Percentiles rank a stretch among this genome's conserved stretches.
These are phyloP conservation scores for Lathyrus tuberosus DNA, from an alignment of 306 rosid genomes.

Conservation along the genomic window DNA sequence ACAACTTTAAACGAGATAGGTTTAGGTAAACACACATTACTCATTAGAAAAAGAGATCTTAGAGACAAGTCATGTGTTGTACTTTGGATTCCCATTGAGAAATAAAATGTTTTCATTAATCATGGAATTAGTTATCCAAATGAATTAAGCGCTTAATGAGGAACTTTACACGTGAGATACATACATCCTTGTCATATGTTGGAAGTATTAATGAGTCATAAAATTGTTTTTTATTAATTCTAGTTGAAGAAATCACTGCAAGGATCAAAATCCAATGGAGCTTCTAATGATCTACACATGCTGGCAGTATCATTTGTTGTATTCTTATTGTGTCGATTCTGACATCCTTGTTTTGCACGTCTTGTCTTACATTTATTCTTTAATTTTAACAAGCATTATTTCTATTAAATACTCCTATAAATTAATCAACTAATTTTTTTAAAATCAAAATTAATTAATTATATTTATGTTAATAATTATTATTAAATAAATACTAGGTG, in stretches of 20 bases:
- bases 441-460: too few species aligned
- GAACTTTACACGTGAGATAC: conserved; percentile 48
- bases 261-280: conserved; percentile 33
- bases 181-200: conserved; percentile 33
- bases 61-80: conserved; percentile 48
- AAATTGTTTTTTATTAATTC: not conserved
- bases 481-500: too few species aligned
- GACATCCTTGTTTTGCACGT: conserved; percentile 40
- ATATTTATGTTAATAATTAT: too few species aligned
- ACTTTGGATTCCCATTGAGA: conserved; percentile 53
- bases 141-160: conserved; percentile 36
- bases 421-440: too few species aligned
- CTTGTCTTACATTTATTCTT: conserved; percentile 19
- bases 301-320: conserved; percentile 37
- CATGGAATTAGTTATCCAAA: conserved; percentile 21
- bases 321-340: conserved; percentile 35
- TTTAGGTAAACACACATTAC: conserved; percentile 14
- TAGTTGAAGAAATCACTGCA: not conserved
- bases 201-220: conserved; percentile 24
- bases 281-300: conserved; percentile 50
- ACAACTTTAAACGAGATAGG: conserved; percentile 10
- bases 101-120: conserved; percentile 10
- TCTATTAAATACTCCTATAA: too few species aligned
- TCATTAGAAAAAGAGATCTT: conserved; percentile 16
- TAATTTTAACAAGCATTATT: not conserved